A percentile compares a stretch with the other conserved stretches of the same genome.
These are phyloP conservation scores for Taiozyma sp. DNA, from an alignment of 1,139 yeast species.

Conservation along the genomic window DNA sequence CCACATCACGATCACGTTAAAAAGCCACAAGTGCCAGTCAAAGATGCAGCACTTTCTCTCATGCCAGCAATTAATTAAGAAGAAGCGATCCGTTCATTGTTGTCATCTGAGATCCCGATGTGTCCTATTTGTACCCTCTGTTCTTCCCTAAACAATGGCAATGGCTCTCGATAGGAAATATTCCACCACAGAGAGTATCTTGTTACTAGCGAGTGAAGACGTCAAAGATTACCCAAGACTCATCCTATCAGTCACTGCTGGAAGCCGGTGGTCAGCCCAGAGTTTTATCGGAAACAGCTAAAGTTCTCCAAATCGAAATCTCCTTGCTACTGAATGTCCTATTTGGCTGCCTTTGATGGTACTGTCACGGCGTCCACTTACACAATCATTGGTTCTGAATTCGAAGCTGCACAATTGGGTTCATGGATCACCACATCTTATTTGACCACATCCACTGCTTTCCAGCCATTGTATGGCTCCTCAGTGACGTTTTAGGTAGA, in stretches of 20 bases:
- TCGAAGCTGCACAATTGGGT: slow-evolving; percentile 43
- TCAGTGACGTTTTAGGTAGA: slow-evolving; percentile 81
- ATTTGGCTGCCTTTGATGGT: slow-evolving; percentile 49
- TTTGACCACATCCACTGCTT: slow-evolving; percentile 50
- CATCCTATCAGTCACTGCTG: neutral
- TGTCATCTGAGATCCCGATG: neutral
- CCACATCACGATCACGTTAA: neutral
- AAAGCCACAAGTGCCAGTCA: neutral
- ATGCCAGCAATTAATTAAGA: neutral
- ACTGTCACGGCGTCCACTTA: slow-evolving; percentile 53
- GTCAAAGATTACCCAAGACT: slow-evolving; percentile 2
- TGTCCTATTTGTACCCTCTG: neutral
- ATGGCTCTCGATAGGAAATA: slow-evolving; percentile 2
- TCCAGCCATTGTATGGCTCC: slow-evolving; percentile 76
- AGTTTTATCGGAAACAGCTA: neutral
- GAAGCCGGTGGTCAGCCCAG: neutral
- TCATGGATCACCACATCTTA: slow-evolving; percentile 61
- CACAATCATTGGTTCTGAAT: slow-evolving; percentile 52
- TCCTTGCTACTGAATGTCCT: slow-evolving; percentile 29
- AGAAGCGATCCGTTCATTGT: neutral
- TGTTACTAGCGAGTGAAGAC: slow-evolving; percentile 12
- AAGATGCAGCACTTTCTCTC: neutral
- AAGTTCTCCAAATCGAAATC: slow-evolving; percentile 7
- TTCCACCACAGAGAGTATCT: slow-evolving; percentile 10
- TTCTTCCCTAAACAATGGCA: neutral